phyloP scores from a whole-genome alignment of 2,329 filamentous ascomycete genomes.

The Fusarium kyushuense region DNA sequence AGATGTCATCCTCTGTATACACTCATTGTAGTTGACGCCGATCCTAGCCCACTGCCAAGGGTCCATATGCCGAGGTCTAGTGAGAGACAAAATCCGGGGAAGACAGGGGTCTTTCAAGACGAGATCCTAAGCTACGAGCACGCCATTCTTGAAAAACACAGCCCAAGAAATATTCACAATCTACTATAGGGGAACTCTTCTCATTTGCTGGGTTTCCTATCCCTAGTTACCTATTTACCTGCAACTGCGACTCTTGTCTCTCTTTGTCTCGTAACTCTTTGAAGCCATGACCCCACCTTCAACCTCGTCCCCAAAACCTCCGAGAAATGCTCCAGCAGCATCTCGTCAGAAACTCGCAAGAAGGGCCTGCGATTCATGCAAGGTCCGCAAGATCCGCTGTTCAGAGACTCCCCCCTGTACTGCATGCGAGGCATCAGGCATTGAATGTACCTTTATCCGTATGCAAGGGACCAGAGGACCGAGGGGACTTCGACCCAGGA shows the following conservation, averaged over 20 bases:
- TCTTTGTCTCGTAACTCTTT: not conserved
- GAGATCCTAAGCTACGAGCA: constrained; percentile 40
- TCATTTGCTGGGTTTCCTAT: constrained; percentile 18
- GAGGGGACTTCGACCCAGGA: constrained; percentile 59
- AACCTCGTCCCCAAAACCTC: constrained; percentile 15
- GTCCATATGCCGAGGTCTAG: constrained; percentile 7
- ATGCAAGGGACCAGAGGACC: constrained; percentile 60
- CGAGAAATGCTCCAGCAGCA: constrained; percentile 35
- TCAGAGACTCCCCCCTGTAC: constrained; percentile 61
- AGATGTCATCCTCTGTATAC: not conserved
- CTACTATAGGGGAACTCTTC: not conserved
- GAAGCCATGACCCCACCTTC: constrained; percentile 37
- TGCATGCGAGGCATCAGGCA: constrained; percentile 58
- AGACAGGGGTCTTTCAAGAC: constrained; percentile 28
- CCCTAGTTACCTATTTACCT: not conserved
- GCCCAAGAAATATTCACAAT: constrained; percentile 17
- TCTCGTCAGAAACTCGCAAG: constrained; percentile 41
- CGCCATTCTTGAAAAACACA: constrained; percentile 28
- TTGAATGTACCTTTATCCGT: constrained; percentile 64
- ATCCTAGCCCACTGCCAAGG: constrained; percentile 7
- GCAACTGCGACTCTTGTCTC: not conserved
- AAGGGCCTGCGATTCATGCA: constrained; percentile 64
- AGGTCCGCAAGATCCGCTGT: constrained; percentile 65
- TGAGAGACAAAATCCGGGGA: constrained; percentile 31
- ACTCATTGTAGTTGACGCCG: not conserved